Evolutionary conservation across 106 monocot species (phyloP).

Genomic region (Dendrobium catenatum): DNA sequence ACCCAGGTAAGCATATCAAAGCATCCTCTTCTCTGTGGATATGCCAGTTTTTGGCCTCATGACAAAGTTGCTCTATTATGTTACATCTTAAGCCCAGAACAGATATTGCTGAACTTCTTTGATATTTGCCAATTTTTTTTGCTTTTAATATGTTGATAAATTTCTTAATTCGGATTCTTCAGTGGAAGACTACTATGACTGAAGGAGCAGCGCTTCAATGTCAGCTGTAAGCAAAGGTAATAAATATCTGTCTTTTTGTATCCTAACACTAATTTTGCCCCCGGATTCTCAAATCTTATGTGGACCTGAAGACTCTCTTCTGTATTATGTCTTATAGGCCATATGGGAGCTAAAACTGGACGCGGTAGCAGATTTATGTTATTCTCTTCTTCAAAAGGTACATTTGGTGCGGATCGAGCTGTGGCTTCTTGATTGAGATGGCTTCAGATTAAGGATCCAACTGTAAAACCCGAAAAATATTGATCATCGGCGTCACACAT

Average conservation of each 20-base stretch:
- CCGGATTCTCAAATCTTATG: no score
- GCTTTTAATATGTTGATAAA: background rate
- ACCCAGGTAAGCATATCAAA: constrained; percentile 8
- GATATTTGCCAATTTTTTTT: background rate
- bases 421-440: no score
- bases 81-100: background rate
- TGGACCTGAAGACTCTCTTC: no score
- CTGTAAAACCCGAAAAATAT: no score
- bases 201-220: background rate
- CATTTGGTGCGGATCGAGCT: no score
- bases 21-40: background rate
- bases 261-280: no score
- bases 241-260: background rate
- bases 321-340: no score
- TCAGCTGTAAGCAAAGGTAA: background rate
- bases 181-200: constrained; percentile 7
- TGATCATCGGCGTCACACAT: no score
- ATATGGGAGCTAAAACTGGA: no score
- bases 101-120: background rate
- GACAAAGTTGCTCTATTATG: background rate
- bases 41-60: background rate
- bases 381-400: no score
- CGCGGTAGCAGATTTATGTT: no score
- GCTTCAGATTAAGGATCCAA: no score
- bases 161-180: background rate